Conservation (phyloP, 2,329 filamentous ascomycete species). For the Claviceps monticola region DNA sequence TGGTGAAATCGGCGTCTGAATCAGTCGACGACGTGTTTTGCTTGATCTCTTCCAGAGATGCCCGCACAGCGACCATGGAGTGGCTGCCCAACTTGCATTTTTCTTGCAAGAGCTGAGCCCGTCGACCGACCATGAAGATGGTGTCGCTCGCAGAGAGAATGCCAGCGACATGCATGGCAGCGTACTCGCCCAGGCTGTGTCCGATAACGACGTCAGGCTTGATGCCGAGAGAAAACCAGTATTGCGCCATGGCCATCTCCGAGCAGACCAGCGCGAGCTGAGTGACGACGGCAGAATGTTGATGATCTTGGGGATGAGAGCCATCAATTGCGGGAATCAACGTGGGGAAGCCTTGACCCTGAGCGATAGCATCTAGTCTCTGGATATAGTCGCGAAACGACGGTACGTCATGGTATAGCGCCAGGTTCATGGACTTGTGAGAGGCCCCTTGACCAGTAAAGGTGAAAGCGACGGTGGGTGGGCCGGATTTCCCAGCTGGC, state of each 20-base stretch:
- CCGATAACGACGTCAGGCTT: constrained; percentile 41
- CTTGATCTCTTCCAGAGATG: constrained; percentile 32
- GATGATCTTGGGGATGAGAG: constrained; percentile 13
- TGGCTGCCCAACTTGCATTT: constrained; percentile 55
- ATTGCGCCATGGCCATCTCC: constrained; percentile 26
- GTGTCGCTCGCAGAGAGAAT: constrained; percentile 58
- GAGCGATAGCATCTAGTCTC: constrained; percentile 18
- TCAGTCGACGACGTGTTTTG: neutral
- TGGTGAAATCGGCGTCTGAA: constrained; percentile 12
- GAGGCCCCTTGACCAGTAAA: constrained; percentile 33
- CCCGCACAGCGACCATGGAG: constrained; percentile 38
- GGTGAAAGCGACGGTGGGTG: constrained; percentile 21
- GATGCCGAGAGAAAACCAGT: constrained; percentile 33
- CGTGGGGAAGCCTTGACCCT: constrained; percentile 21
- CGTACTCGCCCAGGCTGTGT: constrained; percentile 60
- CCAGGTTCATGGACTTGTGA: constrained; percentile 16
- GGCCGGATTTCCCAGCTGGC: neutral
- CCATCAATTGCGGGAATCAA: constrained; percentile 30
- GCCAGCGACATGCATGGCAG: constrained; percentile 55
- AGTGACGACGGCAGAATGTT: constrained; percentile 8
- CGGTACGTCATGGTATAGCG: constrained; percentile 19
- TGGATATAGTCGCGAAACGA: constrained; percentile 21
- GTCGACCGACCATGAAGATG: constrained; percentile 55
- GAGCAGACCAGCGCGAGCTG: constrained; percentile 26
- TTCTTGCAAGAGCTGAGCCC: constrained; percentile 50